Evolutionary conservation across 352 stramenopile genomes (phyloP).

Genomic region (Phytopythium delawarense): DNA sequence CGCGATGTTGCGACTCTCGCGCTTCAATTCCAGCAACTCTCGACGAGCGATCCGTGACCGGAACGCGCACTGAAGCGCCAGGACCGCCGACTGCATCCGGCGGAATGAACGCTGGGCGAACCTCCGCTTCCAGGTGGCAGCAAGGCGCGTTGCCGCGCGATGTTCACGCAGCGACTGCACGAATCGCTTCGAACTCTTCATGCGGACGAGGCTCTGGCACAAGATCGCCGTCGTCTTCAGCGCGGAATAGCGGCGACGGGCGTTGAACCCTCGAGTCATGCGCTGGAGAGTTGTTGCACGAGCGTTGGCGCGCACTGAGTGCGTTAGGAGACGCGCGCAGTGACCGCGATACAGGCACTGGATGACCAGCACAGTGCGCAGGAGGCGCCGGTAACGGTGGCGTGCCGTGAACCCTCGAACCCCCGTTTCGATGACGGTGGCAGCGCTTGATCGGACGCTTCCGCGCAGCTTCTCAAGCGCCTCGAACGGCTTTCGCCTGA

Average conservation of each 20-base stretch:
- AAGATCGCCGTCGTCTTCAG: conserved; percentile 35
- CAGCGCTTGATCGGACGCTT: conserved; percentile 22
- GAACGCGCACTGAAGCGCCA: conserved; percentile 54
- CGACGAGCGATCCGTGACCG: conserved; percentile 36
- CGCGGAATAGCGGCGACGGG: conserved; percentile 30
- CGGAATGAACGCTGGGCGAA: conserved; percentile 26
- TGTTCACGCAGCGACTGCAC: conserved; percentile 39
- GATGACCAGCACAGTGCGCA: conserved; percentile 29
- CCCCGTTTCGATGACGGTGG: conserved; percentile 48
- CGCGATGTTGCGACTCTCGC: conserved; percentile 67
- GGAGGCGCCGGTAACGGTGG: conserved; percentile 29
- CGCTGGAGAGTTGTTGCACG: conserved; percentile 43
- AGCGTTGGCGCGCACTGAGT: conserved; percentile 34
- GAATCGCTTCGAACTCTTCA: conserved; percentile 22
- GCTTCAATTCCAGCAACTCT: conserved; percentile 35
- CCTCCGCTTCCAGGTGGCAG: conserved; percentile 34
- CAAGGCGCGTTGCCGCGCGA: conserved; percentile 36
- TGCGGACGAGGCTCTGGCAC: conserved; percentile 50
- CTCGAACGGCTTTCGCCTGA: conserved; percentile 92
- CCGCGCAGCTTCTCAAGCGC: conserved; percentile 78
- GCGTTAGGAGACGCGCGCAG: conserved; percentile 26
- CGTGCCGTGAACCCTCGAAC: conserved; percentile 42
- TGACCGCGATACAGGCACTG: conserved; percentile 41
- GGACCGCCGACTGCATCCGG: conserved; percentile 21
- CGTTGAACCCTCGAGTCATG: conserved; percentile 22